Base-by-base conservation (phyloP, 2,329 filamentous ascomycete species). In the Epichloe coenophiala region DNA sequence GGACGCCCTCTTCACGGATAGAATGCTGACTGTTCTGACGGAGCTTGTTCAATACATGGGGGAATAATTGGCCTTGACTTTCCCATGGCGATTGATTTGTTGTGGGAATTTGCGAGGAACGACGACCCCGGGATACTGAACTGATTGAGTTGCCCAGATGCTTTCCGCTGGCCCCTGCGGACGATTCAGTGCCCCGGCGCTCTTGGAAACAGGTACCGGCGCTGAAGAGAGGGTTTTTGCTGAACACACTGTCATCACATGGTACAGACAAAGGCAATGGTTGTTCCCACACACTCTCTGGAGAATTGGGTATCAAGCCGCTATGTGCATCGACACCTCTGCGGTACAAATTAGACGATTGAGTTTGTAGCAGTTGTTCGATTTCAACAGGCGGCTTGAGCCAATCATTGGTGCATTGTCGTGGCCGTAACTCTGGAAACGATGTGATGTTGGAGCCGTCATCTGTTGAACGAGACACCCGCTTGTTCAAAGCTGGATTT, bases 331-430 rank as follows among this genome's bases (percentile, higher is more conserved):
- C 65, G 4, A 66, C 55, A 0, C 62, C 65, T 13, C 58, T 55
- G n/a, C 51, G 52, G 31, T 66, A 65, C 41, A 62, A 35, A 11
- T 58, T 56, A 4, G 56, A 50, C 1, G 50, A 42, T 12, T 41
- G 27, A 11, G 31, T 8, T 15, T 39, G 33, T 3, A 49, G 53
- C 17, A 54, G 31, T 3, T 58, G 54, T 13, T 59, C 55, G 2
- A 59, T 45, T 1, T 55, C 53, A 1, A 48, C 47, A 2, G 58
- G 57, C 2, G 63, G 58, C 6, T 53, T 61, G n/a, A 60, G 43
- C 63, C 63, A 65, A 5, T 68, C 66, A 9, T 56, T 52, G 0
- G 65, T 68, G 40, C 59, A 63, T 8, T 63, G 60, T 5, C 65
- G 61, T 9, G 61, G 57, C 9, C 53, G 55, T 8, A 69, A 56